Evolutionary conservation across 2,329 filamentous ascomycete species (phyloP).

Genomic region (Trichoderma cornu-damae): DNA sequence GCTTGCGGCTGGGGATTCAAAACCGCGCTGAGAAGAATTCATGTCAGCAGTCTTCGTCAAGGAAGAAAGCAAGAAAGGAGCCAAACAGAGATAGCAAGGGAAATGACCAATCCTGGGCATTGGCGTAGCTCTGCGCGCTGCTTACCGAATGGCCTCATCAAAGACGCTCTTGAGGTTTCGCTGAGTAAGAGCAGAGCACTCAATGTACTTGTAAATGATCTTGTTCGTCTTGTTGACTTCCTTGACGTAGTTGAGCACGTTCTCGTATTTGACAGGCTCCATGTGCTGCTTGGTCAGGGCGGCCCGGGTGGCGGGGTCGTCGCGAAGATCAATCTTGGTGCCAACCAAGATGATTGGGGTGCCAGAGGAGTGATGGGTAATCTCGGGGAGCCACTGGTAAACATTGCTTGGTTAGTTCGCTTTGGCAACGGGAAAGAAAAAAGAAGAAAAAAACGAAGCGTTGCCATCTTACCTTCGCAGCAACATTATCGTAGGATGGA

Average conservation of each 20-base stretch:
- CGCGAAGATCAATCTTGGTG: constrained; percentile 92
- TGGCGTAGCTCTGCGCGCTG: constrained; percentile 18
- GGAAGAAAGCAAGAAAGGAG: neutral
- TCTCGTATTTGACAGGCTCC: constrained; percentile 94
- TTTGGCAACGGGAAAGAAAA: neutral
- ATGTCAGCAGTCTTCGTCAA: constrained; percentile 21
- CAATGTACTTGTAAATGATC: constrained; percentile 95
- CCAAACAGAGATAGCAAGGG: neutral
- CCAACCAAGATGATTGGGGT: constrained; percentile 96
- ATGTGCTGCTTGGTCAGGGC: constrained; percentile 85
- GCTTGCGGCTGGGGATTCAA: constrained; percentile 60
- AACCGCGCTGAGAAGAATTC: constrained; percentile 51
- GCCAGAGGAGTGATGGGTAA: constrained; percentile 91
- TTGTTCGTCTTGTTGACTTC: constrained; percentile 48
- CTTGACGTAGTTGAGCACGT: constrained; percentile 80
- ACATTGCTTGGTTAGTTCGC: constrained; percentile 19
- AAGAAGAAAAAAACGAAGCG: too few species aligned
- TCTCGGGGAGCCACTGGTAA: constrained; percentile 88
- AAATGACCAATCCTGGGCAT: neutral
- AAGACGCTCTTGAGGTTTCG: constrained; percentile 98
- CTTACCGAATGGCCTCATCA: constrained; percentile 94
- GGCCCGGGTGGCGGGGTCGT: constrained; percentile 77
- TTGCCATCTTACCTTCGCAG: constrained; percentile 72
- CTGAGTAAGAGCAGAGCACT: constrained; percentile 96
- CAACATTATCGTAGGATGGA: constrained; percentile 97